phyloP scores from a whole-genome alignment of 2,329 filamentous ascomycete genomes.

The Ophiostoma australiae region DNA sequence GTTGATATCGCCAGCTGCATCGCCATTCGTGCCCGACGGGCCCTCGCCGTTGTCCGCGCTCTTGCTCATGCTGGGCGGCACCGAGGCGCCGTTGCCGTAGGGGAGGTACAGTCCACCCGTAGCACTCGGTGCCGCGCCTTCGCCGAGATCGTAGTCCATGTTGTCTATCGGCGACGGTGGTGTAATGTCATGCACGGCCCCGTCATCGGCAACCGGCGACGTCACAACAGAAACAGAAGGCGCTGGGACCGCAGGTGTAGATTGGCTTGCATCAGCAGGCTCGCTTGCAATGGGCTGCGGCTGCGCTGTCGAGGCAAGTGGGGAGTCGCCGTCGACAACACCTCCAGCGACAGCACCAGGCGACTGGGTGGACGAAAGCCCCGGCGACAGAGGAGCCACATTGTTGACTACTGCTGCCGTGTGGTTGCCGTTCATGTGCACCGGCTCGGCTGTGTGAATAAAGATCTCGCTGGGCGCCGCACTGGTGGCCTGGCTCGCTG shows the following conservation, averaged over 20 bases:
- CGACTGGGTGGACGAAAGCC: not conserved
- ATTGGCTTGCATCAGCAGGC: not conserved
- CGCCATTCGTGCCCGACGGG: slow-evolving; percentile 17
- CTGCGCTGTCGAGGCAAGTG: not conserved
- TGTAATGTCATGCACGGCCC: slow-evolving; percentile 7
- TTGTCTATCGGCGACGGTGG: slow-evolving; percentile 39
- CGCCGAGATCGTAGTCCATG: slow-evolving; percentile 35
- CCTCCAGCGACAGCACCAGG: not conserved
- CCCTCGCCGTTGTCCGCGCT: slow-evolving; percentile 16
- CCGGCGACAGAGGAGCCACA: slow-evolving; percentile 9
- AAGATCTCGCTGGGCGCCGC: slow-evolving; percentile 14
- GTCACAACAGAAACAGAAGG: not conserved
- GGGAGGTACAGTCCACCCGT: slow-evolving; percentile 24
- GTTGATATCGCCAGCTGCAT: not conserved
- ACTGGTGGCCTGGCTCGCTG: slow-evolving; percentile 12
- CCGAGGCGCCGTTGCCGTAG: slow-evolving; percentile 19
- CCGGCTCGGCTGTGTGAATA: slow-evolving; percentile 19
- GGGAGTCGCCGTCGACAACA: not conserved
- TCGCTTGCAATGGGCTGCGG: not conserved
- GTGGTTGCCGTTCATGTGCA: slow-evolving; percentile 8
- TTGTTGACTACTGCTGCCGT: not conserved
- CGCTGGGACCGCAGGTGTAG: not conserved
- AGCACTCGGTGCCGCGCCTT: slow-evolving; percentile 14
- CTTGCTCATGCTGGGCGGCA: not conserved
- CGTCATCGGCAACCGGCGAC: not conserved